Conservation (phyloP, 345 rosid genomes). For the Jatropha curcas region DNA sequence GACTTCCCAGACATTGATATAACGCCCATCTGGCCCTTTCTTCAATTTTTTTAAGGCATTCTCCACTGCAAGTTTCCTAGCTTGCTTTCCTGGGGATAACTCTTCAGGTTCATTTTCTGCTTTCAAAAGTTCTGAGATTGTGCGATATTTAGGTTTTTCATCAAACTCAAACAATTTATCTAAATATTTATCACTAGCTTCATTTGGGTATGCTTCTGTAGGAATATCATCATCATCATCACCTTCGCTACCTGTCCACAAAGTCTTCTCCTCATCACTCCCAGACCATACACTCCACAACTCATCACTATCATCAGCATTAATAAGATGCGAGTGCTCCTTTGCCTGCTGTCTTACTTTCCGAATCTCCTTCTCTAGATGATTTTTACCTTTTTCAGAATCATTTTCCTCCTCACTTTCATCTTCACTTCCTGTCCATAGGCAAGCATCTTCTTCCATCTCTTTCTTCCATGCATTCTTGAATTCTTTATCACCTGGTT, state of each 20-base stretch:
- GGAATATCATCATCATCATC: slow-evolving; percentile 83
- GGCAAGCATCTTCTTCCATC: slow-evolving; percentile 59
- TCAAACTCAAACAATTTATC: slow-evolving; percentile 90
- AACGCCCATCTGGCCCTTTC: slow-evolving; percentile 95
- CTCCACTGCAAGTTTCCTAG: slow-evolving; percentile 88
- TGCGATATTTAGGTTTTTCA: slow-evolving; percentile 83
- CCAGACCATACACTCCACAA: slow-evolving; percentile 84
- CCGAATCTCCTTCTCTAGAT: slow-evolving; percentile 54
- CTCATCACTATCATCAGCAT: slow-evolving; percentile 92
- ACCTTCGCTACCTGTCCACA: slow-evolving; percentile 91
- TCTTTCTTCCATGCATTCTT: slow-evolving; percentile 70
- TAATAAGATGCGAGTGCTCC: slow-evolving; percentile 61
- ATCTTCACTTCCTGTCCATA: slow-evolving; percentile 92
- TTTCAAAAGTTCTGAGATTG: slow-evolving; percentile 74
- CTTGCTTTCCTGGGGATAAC: slow-evolving; percentile 86
- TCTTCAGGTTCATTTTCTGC: slow-evolving; percentile 83
- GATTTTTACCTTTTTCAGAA: slow-evolving; percentile 15
- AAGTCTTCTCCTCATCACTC: slow-evolving; percentile 88
- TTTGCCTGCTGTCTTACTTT: slow-evolving; percentile 75
- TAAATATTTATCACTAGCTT: slow-evolving; percentile 69
- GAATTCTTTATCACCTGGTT: slow-evolving; percentile 62
- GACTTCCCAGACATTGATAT: slow-evolving; percentile 89
- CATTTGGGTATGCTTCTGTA: slow-evolving; percentile 73
- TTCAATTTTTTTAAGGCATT: slow-evolving; percentile 87
- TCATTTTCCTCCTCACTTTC: slow-evolving; percentile 43